Evolutionary conservation across 1,284 basidiomycete genomes (phyloP).

Genomic region (Austroboletus niveus): DNA sequence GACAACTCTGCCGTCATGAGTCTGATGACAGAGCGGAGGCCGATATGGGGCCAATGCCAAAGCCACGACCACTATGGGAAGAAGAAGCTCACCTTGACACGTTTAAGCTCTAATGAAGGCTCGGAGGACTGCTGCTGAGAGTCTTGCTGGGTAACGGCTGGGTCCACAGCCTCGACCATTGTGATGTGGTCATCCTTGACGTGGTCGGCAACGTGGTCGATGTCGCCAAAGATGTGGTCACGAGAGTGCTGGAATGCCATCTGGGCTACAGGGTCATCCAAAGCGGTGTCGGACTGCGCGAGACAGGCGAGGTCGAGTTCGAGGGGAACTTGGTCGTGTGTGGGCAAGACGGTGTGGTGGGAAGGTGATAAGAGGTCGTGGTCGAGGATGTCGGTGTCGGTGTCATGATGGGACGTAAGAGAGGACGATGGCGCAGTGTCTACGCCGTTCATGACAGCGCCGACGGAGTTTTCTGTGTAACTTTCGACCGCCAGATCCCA

Average conservation of each 20-base stretch:
- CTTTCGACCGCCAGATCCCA: constrained; percentile 25
- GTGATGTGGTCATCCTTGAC: constrained; percentile 34
- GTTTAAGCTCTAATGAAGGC: constrained; percentile 38
- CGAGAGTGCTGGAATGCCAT: constrained; percentile 32
- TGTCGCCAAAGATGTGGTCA: constrained; percentile 36
- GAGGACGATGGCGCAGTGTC: constrained; percentile 27
- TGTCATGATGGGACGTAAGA: constrained; percentile 28
- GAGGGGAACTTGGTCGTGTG: constrained; percentile 29
- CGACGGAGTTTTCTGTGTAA: constrained; percentile 21
- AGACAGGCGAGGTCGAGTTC: constrained; percentile 33
- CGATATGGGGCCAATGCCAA: constrained; percentile 12
- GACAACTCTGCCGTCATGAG: constrained; percentile 17
- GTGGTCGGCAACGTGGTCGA: constrained; percentile 35
- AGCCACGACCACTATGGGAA: constrained; percentile 16
- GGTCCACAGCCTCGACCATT: constrained; percentile 37
- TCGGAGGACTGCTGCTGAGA: constrained; percentile 35
- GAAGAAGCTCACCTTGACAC: constrained; percentile 40
- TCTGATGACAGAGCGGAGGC: constrained; percentile 15
- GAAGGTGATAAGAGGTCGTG: constrained; percentile 35
- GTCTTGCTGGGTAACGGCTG: constrained; percentile 36
- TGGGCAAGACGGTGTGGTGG: constrained; percentile 27
- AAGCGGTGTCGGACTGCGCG: constrained; percentile 25
- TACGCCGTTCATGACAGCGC: constrained; percentile 35
- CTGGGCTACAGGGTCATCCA: constrained; percentile 26
- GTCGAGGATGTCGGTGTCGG: constrained; percentile 31